A percentile compares a stretch with the other conserved stretches of the same genome.
These are phyloP conservation scores for Phoenix roebelenii DNA, from an alignment of 176 grass and related monocot species.

Conservation along the genomic window DNA sequence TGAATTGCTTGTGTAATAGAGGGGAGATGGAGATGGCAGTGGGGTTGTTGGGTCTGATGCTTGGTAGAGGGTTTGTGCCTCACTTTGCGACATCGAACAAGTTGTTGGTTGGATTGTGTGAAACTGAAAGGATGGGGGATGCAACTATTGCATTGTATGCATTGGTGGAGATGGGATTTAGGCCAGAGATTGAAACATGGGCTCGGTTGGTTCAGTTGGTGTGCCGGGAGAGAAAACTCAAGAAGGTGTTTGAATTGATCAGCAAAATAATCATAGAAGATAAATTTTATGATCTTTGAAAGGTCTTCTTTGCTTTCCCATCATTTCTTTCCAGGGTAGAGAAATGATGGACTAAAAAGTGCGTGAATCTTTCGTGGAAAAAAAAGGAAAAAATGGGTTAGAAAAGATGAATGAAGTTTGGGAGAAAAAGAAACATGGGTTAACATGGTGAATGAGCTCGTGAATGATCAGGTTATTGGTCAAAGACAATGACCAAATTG, in stretches of 20 bases:
- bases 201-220: slow-evolving; percentile 32
- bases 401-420: too few relatives aligned
- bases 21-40: slow-evolving; percentile 60
- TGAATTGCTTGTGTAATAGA: slow-evolving; percentile 49
- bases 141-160: slow-evolving; percentile 55
- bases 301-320: too few relatives aligned
- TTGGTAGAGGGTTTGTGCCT: slow-evolving; percentile 46
- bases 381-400: too few relatives aligned
- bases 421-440: too few relatives aligned
- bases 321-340: too few relatives aligned
- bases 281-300: slow-evolving; percentile 7
- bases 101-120: slow-evolving; percentile 58
- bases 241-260: slow-evolving; percentile 49
- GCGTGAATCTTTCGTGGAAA: too few relatives aligned
- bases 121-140: slow-evolving; percentile 43
- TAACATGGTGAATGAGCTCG: too few relatives aligned
- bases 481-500: too few relatives aligned
- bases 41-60: slow-evolving; percentile 56
- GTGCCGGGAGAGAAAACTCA: slow-evolving; percentile 53
- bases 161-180: slow-evolving; percentile 48
- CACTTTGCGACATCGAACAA: slow-evolving; percentile 73
- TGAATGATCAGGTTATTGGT: too few relatives aligned
- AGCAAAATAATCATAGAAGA: slow-evolving; percentile 34
- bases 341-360: too few relatives aligned
- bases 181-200: slow-evolving; percentile 59